Base-by-base conservation (phyloP, 1,284 basidiomycete species). In the Hymenochaete sp. region DNA sequence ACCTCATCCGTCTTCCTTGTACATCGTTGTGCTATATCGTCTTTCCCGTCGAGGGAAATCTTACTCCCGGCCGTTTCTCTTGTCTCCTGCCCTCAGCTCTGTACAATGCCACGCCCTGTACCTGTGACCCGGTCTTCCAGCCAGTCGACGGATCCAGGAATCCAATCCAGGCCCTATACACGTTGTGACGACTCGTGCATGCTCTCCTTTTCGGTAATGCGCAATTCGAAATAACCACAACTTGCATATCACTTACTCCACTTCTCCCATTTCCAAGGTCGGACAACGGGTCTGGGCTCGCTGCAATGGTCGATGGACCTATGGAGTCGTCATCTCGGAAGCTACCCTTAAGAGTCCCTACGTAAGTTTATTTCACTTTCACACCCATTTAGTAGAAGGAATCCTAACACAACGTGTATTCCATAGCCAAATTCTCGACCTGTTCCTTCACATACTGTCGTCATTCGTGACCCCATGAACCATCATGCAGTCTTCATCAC, bases 221-320 rank as follows among this genome's bases (percentile, higher is more conserved):
- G 6, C 21, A n/a, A 24, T 10, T 27, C 7, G 3, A 14, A 27
- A 4, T 25, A 21, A 35, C 21, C 32, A 9, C 22, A 9, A 14
- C 10, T 22, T 26, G 25, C 29, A 25, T 36, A 14, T 28, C 25
- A 21, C 29, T 11, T n/a, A n/a, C n/a, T 21, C 28, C 10, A 16
- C 27, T 4, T 19, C n/a, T 43, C 9, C 29, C 19, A 7, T 33
- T 16, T 32, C 10, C 16, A n/a, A 44, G 42, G 42, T 44, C 33
- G 42, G 42, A 11, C 33, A 44, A 27, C 10, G n/a, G n/a, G 42
- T 44, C 16, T 44, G 42, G 42, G 42, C 33, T 11, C 42, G 42
- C 11, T 13, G 26, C 3, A 19, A 36, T 27, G 42, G 42, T 27
- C 16, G 16, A 9, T 44, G 42, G 42, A 18, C 33, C 7, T 19